Conservation (phyloP, 257 asterid species). For the Solanum neorickii region DNA sequence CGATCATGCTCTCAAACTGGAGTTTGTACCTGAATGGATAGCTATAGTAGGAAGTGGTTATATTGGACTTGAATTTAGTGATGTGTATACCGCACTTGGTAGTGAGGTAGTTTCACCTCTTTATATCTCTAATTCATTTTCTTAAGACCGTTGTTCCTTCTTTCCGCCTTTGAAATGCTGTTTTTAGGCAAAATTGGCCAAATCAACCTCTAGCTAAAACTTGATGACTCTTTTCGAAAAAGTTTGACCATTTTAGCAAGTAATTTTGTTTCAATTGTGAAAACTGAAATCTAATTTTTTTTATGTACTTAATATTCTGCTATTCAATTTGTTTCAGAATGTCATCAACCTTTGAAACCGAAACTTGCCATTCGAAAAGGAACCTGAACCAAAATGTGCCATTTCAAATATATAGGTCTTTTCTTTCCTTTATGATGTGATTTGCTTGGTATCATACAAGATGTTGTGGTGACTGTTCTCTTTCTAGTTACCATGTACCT, state of each 20-base stretch:
- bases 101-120: conserved; percentile 52
- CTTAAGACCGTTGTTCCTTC: neutral
- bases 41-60: conserved; percentile 98
- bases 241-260: neutral
- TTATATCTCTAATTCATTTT: conserved; percentile 3
- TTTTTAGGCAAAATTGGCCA: neutral
- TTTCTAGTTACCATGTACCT: neutral
- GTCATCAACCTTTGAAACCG: neutral
- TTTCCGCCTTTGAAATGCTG: neutral
- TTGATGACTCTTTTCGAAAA: neutral
- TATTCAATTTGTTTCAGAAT: neutral
- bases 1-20: conserved; percentile 90
- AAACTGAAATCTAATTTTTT: neutral
- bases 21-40: conserved; percentile 85
- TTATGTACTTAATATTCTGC: neutral
- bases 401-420: neutral
- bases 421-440: neutral
- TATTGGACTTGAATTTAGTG: conserved; percentile 96
- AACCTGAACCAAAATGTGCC: neutral
- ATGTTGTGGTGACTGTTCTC: neutral
- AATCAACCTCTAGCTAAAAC: neutral
- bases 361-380: neutral
- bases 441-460: neutral
- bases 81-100: conserved; percentile 94
- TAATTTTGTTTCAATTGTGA: neutral